Evolutionary conservation across 345 rosid genomes (phyloP), one percentile per base, ranked within the genome.

Genomic region (Aurinia saxatilis): DNA sequence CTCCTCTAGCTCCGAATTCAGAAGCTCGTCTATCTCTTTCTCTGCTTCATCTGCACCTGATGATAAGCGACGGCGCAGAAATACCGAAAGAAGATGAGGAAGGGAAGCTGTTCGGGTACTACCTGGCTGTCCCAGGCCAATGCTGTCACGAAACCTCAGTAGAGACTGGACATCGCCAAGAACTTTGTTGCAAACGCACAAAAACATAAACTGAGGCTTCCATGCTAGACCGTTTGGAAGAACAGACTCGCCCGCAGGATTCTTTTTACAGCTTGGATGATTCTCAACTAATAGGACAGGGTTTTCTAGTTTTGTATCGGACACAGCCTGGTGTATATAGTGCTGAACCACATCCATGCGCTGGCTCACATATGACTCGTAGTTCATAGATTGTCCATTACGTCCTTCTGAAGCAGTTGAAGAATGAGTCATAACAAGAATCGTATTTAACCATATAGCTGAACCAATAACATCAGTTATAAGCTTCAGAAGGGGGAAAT

Each of bases 361-460:
- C 40, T 78, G 85, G 45, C 68, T 70, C 47, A 87, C 96, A 70
- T 82, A 81, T 42, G 91, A 82, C 67, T 90, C 97, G 29, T 81
- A 90, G 73, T 67, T 78, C 57, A 81, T 59, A 41, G 81, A 84
- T 64, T 73, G 78, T 29, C 91, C 98, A 58, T 68, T 75, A 27
- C 84, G 81, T 56, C 90, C 91, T 80, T 93, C 96, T 8, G 85
- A 86, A 55, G 74, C 17, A 47, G 79, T 72, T 18, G 92, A 80
- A 56, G 90, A 88, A 81, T 90, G 95, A 15, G 92, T 93, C 86
- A 90, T 75, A 60, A 90, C 96, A 52, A 93, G 84, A 72, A 87
- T 80, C 33, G 96, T 85, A 73, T 87, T 87, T 65, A 87, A 84
- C 99, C 99, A 93, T 62, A 87, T 63, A 27, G 90, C 86, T 67